Base-by-base conservation (phyloP, 106 monocot species). In the Dioscorea zingiberensis region DNA sequence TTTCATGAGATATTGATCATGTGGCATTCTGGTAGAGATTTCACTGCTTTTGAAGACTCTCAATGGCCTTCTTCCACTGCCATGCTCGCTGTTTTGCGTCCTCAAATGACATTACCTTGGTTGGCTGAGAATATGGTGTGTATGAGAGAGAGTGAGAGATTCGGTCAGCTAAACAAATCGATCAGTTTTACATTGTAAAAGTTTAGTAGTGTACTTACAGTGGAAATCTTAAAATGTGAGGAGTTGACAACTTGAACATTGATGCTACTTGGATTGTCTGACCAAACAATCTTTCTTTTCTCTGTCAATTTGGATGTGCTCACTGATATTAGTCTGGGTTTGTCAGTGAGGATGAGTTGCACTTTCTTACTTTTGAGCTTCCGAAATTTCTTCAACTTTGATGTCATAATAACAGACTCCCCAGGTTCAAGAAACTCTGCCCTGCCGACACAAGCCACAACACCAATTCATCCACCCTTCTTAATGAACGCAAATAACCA, bases 31-130 rank as follows among this genome's bases (percentile, higher is more conserved):
- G 38, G 38, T 8, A 38, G 38, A 38, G 38, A 27, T 19, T 62
- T 83, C 71, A 82, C 22, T 58, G 55, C 25, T 60, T 71, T 46
- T 84, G 78, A 61, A 98, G 74, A 22, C 82, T 84, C 73, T 98
- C 98, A 54, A 98, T 69, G 24, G 89, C 86, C 54, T 77, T 86
- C 76, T 98, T 98, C 98, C 98, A 98, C 13, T 84, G 89, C 85
- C 85, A 88, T 21, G 98, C 92, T 55, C 84, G 69, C 63, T 93
- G 79, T 47, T 93, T 93, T 22, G 73, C 69, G 77, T 98, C 98
- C 63, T 98, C 92, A 70, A 98, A 93, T 54, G 98, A 77, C 38
- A 80, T 56, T 10, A 89, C 73, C 64, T 92, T 98, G 62, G 84
- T 84, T 44, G 86, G 73, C 98, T 98, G 74, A 72, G 74, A 67